Conservation (phyloP, 176 grass and related monocot species). For the Triticum aestivum region DNA sequence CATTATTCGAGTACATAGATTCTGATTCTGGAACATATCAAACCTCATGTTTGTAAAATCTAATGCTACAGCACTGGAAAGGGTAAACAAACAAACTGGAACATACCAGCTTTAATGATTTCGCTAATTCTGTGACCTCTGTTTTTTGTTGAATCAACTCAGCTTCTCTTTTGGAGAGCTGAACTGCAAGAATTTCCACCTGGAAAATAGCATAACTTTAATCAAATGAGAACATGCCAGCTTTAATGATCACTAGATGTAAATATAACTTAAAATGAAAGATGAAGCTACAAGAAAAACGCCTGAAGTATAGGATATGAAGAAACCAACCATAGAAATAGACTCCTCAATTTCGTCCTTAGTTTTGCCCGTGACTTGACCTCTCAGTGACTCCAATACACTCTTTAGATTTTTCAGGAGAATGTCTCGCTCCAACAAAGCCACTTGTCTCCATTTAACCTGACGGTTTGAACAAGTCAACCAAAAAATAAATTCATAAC, state of each 20-base stretch:
- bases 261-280: background rate
- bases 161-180: constrained; percentile 79
- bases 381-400: constrained; percentile 66
- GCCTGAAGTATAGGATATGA: background rate
- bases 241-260: background rate
- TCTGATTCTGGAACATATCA: background rate
- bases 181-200: constrained; percentile 81
- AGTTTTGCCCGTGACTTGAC: constrained; percentile 61
- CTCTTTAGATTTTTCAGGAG: constrained; percentile 81
- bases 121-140: constrained; percentile 81
- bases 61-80: background rate
- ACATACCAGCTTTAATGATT: constrained; percentile 73
- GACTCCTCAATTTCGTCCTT: constrained; percentile 81
- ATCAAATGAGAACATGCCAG: constrained; percentile 28
- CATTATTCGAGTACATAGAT: constrained; percentile 16
- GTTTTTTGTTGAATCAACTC: constrained; percentile 86
- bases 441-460: constrained; percentile 82
- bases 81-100: background rate
- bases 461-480: constrained; percentile 32
- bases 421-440: constrained; percentile 76
- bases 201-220: constrained; percentile 33
- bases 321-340: constrained; percentile 80
- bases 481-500: background rate
- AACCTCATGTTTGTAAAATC: background rate
- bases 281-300: constrained; percentile 5